phyloP scores from a whole-genome alignment of 495 filamentous ascomycete species.

The Melanomma pulvis-pyrius region DNA sequence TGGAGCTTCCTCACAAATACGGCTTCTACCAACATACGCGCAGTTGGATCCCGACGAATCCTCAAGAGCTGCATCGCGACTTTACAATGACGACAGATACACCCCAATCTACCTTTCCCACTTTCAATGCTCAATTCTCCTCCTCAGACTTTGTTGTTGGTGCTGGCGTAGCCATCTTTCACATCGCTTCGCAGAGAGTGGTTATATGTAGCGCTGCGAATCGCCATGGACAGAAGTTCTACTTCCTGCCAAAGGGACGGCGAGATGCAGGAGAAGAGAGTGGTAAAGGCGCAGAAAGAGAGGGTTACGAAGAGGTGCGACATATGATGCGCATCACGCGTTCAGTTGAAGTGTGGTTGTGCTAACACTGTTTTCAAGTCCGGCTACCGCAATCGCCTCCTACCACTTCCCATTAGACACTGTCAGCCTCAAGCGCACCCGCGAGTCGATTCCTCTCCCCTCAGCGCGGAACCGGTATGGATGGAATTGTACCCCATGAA shows the following conservation, averaged over 20 bases:
- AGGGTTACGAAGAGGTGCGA: conserved; percentile 54
- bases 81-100: conserved; percentile 3
- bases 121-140: conserved; percentile 15
- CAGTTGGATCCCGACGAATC: neutral
- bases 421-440: conserved; percentile 46
- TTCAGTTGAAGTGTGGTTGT: neutral
- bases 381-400: conserved; percentile 53
- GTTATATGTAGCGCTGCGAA: conserved; percentile 50
- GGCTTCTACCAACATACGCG: neutral
- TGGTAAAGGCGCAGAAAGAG: conserved; percentile 47
- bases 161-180: conserved; percentile 53
- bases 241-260: conserved; percentile 54
- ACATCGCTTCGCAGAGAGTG: conserved; percentile 48
- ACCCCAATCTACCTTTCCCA: conserved; percentile 15
- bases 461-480: conserved; percentile 51
- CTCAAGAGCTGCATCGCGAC: neutral
- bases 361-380: conserved; percentile 37
- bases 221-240: conserved; percentile 44
- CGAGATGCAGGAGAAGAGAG: conserved; percentile 50
- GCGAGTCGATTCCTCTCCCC: conserved; percentile 20
- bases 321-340: neutral
- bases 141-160: conserved; percentile 32
- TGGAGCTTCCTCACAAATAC: neutral
- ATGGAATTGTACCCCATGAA: conserved; percentile 46
- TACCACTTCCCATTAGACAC: conserved; percentile 50